Evolutionary conservation across 2,329 filamentous ascomycete species (phyloP).

Genomic region (Trichoderma afroharzianum): DNA sequence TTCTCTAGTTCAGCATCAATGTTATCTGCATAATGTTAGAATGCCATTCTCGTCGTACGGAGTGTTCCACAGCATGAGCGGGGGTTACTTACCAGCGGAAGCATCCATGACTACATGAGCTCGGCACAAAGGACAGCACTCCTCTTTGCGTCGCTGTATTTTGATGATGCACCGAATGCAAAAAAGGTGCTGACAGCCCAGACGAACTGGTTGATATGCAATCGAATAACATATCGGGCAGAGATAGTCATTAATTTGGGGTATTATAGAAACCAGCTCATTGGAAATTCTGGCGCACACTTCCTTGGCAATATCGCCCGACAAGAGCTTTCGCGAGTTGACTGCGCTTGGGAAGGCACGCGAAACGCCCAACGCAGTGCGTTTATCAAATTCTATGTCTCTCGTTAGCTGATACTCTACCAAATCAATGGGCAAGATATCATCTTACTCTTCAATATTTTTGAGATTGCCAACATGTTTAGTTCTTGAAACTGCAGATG

Average conservation of each 20-base stretch:
- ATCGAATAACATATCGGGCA: slow-evolving; percentile 79
- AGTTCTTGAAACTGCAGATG: slow-evolving; percentile 82
- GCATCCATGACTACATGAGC: slow-evolving; percentile 67
- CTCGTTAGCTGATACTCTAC: background rate
- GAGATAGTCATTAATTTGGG: slow-evolving; percentile 78
- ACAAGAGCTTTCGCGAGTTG: slow-evolving; percentile 57
- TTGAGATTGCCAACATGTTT: slow-evolving; percentile 71
- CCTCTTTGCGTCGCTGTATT: slow-evolving; percentile 67
- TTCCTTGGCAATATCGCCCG: slow-evolving; percentile 67
- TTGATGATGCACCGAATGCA: slow-evolving; percentile 81
- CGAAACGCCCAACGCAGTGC: slow-evolving; percentile 68
- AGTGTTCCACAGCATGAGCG: background rate
- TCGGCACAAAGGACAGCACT: slow-evolving; percentile 73
- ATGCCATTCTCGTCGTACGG: background rate
- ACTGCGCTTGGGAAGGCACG: slow-evolving; percentile 58
- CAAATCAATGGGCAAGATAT: background rate
- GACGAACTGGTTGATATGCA: slow-evolving; percentile 75
- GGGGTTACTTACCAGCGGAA: slow-evolving; percentile 51
- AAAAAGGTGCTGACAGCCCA: slow-evolving; percentile 73
- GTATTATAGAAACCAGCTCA: slow-evolving; percentile 69
- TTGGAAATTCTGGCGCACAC: slow-evolving; percentile 71
- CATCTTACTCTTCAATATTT: slow-evolving; percentile 75
- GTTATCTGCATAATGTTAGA: slow-evolving; percentile 46
- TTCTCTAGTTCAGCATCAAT: slow-evolving; percentile 65
- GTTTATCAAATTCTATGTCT: slow-evolving; percentile 76